Evolutionary conservation across 306 rosid species (phyloP), one percentile per base, ranked within the genome.

Genomic region (Begonia masoniana): DNA sequence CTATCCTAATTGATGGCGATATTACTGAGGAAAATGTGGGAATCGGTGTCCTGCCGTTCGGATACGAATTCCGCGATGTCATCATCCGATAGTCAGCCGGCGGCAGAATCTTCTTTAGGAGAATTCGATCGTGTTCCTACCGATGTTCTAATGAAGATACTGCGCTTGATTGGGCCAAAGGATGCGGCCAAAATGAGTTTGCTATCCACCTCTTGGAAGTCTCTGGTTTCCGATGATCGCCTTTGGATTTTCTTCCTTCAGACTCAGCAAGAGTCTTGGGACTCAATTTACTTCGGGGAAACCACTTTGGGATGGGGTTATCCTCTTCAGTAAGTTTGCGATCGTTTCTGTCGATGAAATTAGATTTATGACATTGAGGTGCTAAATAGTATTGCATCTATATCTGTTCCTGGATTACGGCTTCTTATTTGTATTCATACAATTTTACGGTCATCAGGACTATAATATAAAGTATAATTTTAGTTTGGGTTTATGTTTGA

Each of bases 161-260:
- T 80, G 61, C 61, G 58, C 52, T 23, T 74, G 50, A 62, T 74
- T 65, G 97, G 87, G 41, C 95, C 97, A 12, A 89, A 82, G 2
- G 10, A n/a, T 16, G 7, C 56, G 13, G 64, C 64, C 2, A 60
- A 39, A 41, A 50, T 60, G 64, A 54, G 56, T 39, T 39, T 41
- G 36, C 41, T 60, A 12, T 60, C 41, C 12, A 60, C 21, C 36
- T 60, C 64, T 60, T 60, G 64, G 64, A 60, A 35, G 41, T 60
- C 49, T 47, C 69, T 60, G 13, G 56, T 60, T 39, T 60, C 64
- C 4, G 56, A 60, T 12, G 41, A 60, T 36, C 9, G 19, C 23
- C 56, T 62, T 13, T 60, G 64, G 64, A 15, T 50, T 13, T 60
- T 50, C 10, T 50, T 60, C 56, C 64, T 60, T n/a, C 64, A 60